Evolutionary conservation across 306 rosid species (phyloP), one percentile per base, ranked within the genome.

Genomic region (Quillaja saponaria): DNA sequence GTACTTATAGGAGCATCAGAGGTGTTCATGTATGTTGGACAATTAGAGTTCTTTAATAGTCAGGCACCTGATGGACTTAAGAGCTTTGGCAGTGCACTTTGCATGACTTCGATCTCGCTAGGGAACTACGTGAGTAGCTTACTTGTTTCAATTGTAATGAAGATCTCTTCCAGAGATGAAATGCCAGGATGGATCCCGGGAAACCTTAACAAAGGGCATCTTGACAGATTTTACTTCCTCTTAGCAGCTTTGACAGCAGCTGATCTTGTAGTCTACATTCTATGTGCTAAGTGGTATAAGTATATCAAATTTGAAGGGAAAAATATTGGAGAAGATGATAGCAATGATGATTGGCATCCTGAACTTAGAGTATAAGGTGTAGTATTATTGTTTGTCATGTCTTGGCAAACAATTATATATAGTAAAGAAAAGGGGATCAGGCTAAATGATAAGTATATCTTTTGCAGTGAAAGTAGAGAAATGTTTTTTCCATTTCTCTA

Each of bases 41-140:
- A 87, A 49, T 54, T 88, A 8, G 94, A 88, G 67, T 88, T 88
- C 74, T 88, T 88, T 58, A 88, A 88, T 45, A 81, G 76, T 2
- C 96, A 88, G 25, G 71, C 96, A 33, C 96, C 96, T 1, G 96
- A 85, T 39, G 86, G 94, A 49, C 58, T 88, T 6, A 88, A 88
- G 67, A 88, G 94, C 74, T 88, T 88, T 70, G 94, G 96, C 0
- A 88, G 96, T 66, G 94, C 94, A 7, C 90, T 88, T 34, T 85
- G 86, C 34, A 88, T 83, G 90, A 83, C 88, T 15, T 88, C 96
- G 60, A 88, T 88, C 3, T 88, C 96, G 25, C 56, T 88, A 11
- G 96, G 96, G 11, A 88, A 88, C 63, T 88, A 77, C 39, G 88
- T 83, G 6, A 88, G 96, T 11, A 83, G 88, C 18, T 56, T 85